These are phyloP conservation scores for Dactylorhiza incarnata DNA, from an alignment of 106 monocot species.

Conservation along the genomic window DNA sequence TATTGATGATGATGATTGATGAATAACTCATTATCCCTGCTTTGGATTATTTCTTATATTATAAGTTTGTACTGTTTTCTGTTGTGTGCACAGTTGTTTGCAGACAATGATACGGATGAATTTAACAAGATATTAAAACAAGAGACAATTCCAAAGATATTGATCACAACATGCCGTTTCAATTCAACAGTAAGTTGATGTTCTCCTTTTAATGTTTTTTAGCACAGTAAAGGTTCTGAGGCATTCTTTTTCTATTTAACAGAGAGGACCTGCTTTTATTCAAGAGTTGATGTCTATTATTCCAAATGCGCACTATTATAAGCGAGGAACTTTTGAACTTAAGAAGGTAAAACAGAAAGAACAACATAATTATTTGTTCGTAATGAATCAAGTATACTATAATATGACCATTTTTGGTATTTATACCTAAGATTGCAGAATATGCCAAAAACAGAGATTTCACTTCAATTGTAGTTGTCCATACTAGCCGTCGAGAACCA, in stretches of 20 bases:
- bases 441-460: slow-evolving; percentile 84
- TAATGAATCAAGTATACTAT: not conserved
- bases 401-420: not conserved
- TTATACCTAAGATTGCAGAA: slow-evolving; percentile 62
- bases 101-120: slow-evolving; percentile 90
- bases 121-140: slow-evolving; percentile 63
- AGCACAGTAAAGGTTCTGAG: not conserved
- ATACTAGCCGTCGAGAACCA: slow-evolving; percentile 83
- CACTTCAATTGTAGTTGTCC: slow-evolving; percentile 78
- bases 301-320: slow-evolving; percentile 78
- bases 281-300: slow-evolving; percentile 69
- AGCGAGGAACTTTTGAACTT: slow-evolving; percentile 90
- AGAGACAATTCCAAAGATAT: slow-evolving; percentile 51
- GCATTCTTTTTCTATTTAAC: slow-evolving; percentile 9
- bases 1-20: not conserved
- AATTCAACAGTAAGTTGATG: slow-evolving; percentile 58
- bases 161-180: slow-evolving; percentile 90
- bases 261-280: slow-evolving; percentile 95
- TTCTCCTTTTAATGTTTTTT: slow-evolving; percentile 2
- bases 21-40: not conserved
- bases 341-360: slow-evolving; percentile 53
- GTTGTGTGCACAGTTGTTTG: slow-evolving; percentile 52
- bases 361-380: not conserved
- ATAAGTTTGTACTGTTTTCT: not conserved
- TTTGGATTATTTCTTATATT: not conserved